These are phyloP conservation scores for Yarrowia sp. DNA, from an alignment of 805 yeast genomes.

Conservation along the genomic window DNA sequence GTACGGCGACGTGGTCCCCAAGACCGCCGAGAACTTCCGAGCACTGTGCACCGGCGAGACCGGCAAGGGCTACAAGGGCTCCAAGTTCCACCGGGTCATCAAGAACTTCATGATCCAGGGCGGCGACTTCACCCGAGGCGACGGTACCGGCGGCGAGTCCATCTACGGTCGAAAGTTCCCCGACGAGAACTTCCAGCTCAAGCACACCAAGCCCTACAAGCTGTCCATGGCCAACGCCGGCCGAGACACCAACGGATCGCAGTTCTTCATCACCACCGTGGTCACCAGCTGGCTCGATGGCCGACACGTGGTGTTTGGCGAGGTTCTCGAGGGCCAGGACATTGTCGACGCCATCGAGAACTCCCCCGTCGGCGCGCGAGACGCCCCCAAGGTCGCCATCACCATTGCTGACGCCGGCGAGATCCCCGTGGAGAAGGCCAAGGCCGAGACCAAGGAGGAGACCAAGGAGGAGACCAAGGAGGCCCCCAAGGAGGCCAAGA, in stretches of 20 bases:
- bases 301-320: slow-evolving; percentile 94
- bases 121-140: slow-evolving; percentile 68
- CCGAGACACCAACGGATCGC: slow-evolving; percentile 75
- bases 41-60: slow-evolving; percentile 75
- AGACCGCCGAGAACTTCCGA: slow-evolving; percentile 85
- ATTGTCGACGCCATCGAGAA: slow-evolving; percentile 71
- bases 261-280: slow-evolving; percentile 92
- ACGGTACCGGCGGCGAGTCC: slow-evolving; percentile 75
- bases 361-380: slow-evolving; percentile 66
- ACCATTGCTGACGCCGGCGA: slow-evolving; percentile 72
- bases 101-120: slow-evolving; percentile 80
- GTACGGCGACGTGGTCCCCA: slow-evolving; percentile 82
- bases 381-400: slow-evolving; percentile 67
- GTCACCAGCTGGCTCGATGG: slow-evolving; percentile 90
- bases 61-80: slow-evolving; percentile 59
- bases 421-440: slow-evolving; percentile 11
- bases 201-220: slow-evolving; percentile 60
- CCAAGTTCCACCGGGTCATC: slow-evolving; percentile 72
- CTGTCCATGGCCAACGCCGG: slow-evolving; percentile 80
- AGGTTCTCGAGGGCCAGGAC: slow-evolving; percentile 80
- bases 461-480: slow-evolving; percentile 30
- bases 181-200: slow-evolving; percentile 71
- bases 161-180: slow-evolving; percentile 69
- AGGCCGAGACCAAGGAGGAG: slow-evolving; percentile 24
- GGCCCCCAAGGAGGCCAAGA: slow-evolving; percentile 30